These are phyloP conservation scores for Trametopsis cervina DNA, from an alignment of 768 basidiomycete species.

Conservation along the genomic window DNA sequence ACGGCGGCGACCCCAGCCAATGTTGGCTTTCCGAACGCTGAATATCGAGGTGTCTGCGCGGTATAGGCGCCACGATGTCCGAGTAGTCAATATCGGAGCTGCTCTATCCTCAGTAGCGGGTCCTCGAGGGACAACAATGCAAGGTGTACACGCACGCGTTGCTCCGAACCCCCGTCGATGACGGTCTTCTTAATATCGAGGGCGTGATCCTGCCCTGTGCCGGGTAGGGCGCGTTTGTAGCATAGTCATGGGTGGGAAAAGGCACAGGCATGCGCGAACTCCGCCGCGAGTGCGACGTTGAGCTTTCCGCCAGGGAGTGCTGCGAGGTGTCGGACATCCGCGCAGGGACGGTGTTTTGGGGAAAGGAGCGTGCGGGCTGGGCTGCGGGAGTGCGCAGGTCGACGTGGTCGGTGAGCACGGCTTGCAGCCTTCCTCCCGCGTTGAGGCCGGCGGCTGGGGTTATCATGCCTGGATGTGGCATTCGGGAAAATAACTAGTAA, in stretches of 20 bases:
- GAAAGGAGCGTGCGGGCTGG: background rate
- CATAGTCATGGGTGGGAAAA: background rate
- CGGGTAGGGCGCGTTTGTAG: background rate
- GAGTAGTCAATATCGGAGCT: conserved; percentile 28
- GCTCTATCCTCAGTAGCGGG: background rate
- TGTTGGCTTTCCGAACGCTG: conserved; percentile 52
- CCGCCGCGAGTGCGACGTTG: background rate
- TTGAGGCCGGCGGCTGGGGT: too few relatives aligned
- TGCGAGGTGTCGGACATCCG: background rate
- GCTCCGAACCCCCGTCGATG: conserved; percentile 13
- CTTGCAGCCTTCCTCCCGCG: too few relatives aligned
- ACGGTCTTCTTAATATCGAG: background rate
- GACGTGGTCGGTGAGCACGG: background rate
- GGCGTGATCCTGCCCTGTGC: background rate
- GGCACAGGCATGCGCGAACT: background rate
- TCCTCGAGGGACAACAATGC: background rate
- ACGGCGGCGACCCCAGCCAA: conserved; percentile 48
- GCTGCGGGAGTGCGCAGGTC: background rate
- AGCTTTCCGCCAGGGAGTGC: background rate
- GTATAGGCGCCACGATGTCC: conserved; percentile 57
- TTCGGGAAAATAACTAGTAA: too few relatives aligned
- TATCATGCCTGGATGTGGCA: too few relatives aligned
- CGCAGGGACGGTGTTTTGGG: background rate
- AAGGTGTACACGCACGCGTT: conserved; percentile 18
- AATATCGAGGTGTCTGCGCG: conserved; percentile 52